These are phyloP conservation scores for Debaryomycetaceae sp. DNA, from an alignment of 1,139 yeast species.

Conservation along the genomic window DNA sequence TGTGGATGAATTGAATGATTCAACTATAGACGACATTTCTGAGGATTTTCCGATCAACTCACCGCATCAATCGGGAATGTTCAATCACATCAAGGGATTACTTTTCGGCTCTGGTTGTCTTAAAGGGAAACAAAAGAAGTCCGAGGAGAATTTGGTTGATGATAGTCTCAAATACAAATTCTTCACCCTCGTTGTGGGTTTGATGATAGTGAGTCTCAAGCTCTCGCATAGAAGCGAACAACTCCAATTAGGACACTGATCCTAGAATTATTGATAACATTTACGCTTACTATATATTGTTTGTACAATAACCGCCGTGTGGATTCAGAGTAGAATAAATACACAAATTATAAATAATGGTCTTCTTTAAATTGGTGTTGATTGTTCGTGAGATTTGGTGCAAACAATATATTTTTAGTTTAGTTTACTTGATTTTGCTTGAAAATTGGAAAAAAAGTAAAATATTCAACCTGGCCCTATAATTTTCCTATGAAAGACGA, in stretches of 20 bases:
- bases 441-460: too few relatives aligned
- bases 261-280: neutral
- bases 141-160: conserved; percentile 27
- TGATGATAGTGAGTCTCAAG: conserved; percentile 39
- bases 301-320: too few relatives aligned
- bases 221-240: conserved; percentile 24
- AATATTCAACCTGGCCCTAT: too few relatives aligned
- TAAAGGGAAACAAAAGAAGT: conserved; percentile 15
- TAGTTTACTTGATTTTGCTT: too few relatives aligned
- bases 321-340: too few relatives aligned
- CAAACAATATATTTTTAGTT: too few relatives aligned
- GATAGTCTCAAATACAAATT: conserved; percentile 44
- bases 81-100: conserved; percentile 33
- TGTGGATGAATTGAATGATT: conserved; percentile 11
- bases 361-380: too few relatives aligned
- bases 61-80: conserved; percentile 18
- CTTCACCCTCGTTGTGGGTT: conserved; percentile 43
- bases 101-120: conserved; percentile 25
- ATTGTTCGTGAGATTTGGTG: too few relatives aligned
- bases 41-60: conserved; percentile 13
- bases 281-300: too few relatives aligned
- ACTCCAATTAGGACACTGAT: neutral
- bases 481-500: too few relatives aligned
- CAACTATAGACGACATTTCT: conserved; percentile 13
- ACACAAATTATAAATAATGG: too few relatives aligned